These are phyloP conservation scores for Globisporangium orthogonon DNA, from an alignment of 352 stramenopile genomes.

Conservation along the genomic window DNA sequence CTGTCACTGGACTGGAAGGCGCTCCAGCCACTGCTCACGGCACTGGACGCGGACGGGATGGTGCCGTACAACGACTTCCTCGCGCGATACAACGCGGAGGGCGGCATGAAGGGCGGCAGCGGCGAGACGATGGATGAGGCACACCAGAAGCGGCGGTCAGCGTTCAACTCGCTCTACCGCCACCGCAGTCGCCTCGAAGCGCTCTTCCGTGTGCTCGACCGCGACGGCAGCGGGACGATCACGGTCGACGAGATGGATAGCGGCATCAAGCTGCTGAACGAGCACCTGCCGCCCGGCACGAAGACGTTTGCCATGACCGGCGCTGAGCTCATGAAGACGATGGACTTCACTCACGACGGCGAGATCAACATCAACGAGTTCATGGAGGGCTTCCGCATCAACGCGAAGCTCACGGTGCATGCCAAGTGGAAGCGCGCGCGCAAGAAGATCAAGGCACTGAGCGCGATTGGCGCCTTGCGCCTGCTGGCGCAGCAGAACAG, in stretches of 20 bases:
- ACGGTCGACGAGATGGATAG: constrained; percentile 76
- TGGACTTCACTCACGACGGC: constrained; percentile 83
- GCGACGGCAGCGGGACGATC: constrained; percentile 78
- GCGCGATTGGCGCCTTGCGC: constrained; percentile 56
- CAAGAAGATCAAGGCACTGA: constrained; percentile 87
- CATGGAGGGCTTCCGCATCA: constrained; percentile 85
- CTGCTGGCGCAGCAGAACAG: constrained; percentile 23
- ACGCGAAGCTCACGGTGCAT: constrained; percentile 78
- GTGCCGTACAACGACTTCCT: constrained; percentile 77
- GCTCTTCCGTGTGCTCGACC: constrained; percentile 78
- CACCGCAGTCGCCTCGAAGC: constrained; percentile 76
- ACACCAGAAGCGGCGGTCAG: constrained; percentile 43
- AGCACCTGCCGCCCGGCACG: constrained; percentile 57
- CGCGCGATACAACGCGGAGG: constrained; percentile 66
- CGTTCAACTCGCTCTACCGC: constrained; percentile 81
- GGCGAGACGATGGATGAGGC: constrained; percentile 25
- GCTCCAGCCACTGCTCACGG: constrained; percentile 70
- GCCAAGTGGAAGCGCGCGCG: constrained; percentile 83
- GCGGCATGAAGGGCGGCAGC: constrained; percentile 13
- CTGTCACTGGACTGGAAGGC: constrained; percentile 74
- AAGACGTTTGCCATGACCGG: constrained; percentile 68
- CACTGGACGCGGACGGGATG: constrained; percentile 50
- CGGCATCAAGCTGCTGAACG: constrained; percentile 76
- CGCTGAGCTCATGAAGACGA: constrained; percentile 78
- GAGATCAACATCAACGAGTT: constrained; percentile 90